Conservation (phyloP, 495 filamentous ascomycete species). For the Penicillium silybi region DNA sequence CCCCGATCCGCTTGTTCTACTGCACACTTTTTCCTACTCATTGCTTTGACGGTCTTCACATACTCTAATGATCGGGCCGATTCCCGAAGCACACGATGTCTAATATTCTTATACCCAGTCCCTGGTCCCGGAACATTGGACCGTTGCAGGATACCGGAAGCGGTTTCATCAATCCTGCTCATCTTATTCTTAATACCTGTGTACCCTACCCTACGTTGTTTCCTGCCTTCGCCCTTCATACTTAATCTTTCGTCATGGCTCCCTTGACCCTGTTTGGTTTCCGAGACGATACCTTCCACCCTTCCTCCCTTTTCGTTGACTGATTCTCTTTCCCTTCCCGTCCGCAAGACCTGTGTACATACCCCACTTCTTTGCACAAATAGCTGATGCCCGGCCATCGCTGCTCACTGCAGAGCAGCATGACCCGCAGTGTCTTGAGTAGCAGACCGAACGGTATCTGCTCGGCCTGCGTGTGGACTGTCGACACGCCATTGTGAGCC, state of each 20-base stretch:
- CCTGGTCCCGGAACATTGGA: slow-evolving; percentile 7
- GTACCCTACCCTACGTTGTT: not conserved
- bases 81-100: slow-evolving; percentile 16
- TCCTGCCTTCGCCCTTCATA: not conserved
- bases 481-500: not conserved
- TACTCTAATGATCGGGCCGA: slow-evolving; percentile 25
- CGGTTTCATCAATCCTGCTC: not conserved
- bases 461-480: not conserved
- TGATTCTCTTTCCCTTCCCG: not conserved
- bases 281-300: slow-evolving; percentile 7
- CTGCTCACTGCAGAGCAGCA: not conserved
- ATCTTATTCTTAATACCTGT: slow-evolving; percentile 1
- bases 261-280: not conserved
- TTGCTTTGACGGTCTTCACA: slow-evolving; percentile 15
- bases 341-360: slow-evolving; percentile 1
- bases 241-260: slow-evolving; percentile 1
- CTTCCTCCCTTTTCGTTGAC: not conserved
- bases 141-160: not conserved
- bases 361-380: not conserved
- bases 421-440: too few relatives aligned
- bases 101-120: slow-evolving; percentile 19
- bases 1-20: not conserved
- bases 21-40: slow-evolving; percentile 2
- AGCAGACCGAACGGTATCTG: not conserved
- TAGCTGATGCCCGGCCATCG: not conserved